Evolutionary conservation across 352 stramenopile genomes (phyloP).

Genomic region (Phytophthora lateralis): DNA sequence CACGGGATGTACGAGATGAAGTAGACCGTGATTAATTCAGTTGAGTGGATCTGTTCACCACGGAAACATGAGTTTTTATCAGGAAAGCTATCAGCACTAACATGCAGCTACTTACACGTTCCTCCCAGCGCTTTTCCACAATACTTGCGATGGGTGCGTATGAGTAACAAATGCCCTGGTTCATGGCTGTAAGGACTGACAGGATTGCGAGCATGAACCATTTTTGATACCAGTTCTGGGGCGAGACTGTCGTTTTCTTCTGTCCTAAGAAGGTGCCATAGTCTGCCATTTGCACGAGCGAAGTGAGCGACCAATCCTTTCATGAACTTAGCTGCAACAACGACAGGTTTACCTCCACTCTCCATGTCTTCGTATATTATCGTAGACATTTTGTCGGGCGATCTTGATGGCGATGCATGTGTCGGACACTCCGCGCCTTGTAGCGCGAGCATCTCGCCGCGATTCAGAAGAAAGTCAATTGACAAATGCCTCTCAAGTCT

Average conservation of each 20-base stretch:
- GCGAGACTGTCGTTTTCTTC: neutral
- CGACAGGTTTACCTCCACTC: conserved; percentile 11
- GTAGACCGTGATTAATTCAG: conserved; percentile 79
- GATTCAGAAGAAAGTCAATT: conserved; percentile 5
- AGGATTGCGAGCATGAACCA: conserved; percentile 72
- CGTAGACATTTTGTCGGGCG: conserved; percentile 15
- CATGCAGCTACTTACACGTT: conserved; percentile 36
- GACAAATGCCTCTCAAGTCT: neutral
- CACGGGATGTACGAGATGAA: conserved; percentile 83
- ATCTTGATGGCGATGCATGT: neutral
- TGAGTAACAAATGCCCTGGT: conserved; percentile 81
- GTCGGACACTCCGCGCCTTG: neutral
- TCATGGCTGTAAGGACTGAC: conserved; percentile 64
- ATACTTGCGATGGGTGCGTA: conserved; percentile 78
- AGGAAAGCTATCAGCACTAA: neutral
- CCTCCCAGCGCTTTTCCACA: conserved; percentile 59
- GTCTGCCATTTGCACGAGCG: conserved; percentile 9
- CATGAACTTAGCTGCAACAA: neutral
- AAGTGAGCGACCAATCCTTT: too few relatives aligned
- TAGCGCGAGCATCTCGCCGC: conserved; percentile 23
- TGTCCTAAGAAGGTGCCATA: conserved; percentile 33
- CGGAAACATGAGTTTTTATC: neutral
- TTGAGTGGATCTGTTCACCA: conserved; percentile 57
- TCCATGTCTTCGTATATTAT: conserved; percentile 36
- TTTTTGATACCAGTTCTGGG: conserved; percentile 16